phyloP scores from a whole-genome alignment of 805 yeast species.

The Isabelozyma gotoi region DNA sequence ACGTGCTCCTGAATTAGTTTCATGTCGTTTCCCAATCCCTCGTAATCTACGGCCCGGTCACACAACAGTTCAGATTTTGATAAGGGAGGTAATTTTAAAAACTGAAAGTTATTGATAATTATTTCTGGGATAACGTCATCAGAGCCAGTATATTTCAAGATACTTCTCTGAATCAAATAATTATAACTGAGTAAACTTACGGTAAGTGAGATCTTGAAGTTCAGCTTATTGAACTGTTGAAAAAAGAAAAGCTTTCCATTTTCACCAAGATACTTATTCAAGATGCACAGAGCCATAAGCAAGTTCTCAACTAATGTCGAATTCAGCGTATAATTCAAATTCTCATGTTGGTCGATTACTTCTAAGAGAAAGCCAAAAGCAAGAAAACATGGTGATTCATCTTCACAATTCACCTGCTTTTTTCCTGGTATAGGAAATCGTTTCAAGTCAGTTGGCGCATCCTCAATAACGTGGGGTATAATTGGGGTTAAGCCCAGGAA shows the following conservation, averaged over 20 bases:
- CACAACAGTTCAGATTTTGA: slow-evolving; percentile 23
- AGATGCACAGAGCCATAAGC: not conserved
- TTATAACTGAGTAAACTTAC: slow-evolving; percentile 14
- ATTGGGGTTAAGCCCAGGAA: not conserved
- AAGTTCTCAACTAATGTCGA: not conserved
- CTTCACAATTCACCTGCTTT: not conserved
- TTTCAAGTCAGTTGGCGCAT: not conserved
- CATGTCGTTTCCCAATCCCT: slow-evolving; percentile 5
- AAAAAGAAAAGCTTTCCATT: slow-evolving; percentile 9
- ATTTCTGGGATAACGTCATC: slow-evolving; percentile 10
- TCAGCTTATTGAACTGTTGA: slow-evolving; percentile 14
- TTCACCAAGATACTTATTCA: not conserved
- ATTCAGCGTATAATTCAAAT: not conserved
- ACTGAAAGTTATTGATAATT: slow-evolving; percentile 12
- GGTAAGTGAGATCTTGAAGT: slow-evolving; percentile 20
- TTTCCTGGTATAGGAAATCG: not conserved
- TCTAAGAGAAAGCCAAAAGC: not conserved
- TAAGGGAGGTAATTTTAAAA: slow-evolving; percentile 27
- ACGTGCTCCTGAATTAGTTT: slow-evolving; percentile 1
- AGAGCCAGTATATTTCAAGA: slow-evolving; percentile 6
- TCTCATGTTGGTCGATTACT: not conserved
- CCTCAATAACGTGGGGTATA: not conserved
- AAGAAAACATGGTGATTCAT: not conserved
- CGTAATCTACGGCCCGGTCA: slow-evolving; percentile 3
- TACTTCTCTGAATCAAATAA: slow-evolving; percentile 13